Conservation (phyloP, 2,329 filamentous ascomycete genomes). For the Allantophomopsis cytisporea region DNA sequence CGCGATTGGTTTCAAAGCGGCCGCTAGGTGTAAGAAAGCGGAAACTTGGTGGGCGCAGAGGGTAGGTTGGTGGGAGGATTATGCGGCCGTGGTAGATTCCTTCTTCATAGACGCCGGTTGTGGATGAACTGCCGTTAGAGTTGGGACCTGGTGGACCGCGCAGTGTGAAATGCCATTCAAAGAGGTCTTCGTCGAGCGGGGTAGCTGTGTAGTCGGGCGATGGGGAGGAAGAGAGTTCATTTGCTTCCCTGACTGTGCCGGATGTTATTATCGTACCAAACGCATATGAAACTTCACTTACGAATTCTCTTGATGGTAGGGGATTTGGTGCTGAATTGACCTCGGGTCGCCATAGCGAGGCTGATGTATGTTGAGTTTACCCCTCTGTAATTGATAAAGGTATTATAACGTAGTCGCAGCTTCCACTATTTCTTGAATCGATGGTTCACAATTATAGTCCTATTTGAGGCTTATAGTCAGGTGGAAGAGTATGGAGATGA, state of each 20-base stretch:
- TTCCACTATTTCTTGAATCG: no score
- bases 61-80: slow-evolving; percentile 77
- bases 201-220: slow-evolving; percentile 76
- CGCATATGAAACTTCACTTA: slow-evolving; percentile 23
- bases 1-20: slow-evolving; percentile 89
- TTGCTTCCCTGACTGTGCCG: slow-evolving; percentile 68
- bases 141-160: slow-evolving; percentile 65
- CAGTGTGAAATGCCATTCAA: slow-evolving; percentile 99
- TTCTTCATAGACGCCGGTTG: slow-evolving; percentile 37
- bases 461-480: no score
- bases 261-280: slow-evolving; percentile 16
- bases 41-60: slow-evolving; percentile 85
- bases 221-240: slow-evolving; percentile 68
- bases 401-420: no score
- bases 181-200: slow-evolving; percentile 79
- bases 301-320: slow-evolving; percentile 71
- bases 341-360: neutral
- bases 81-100: slow-evolving; percentile 96
- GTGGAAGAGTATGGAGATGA: no score
- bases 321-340: slow-evolving; percentile 51
- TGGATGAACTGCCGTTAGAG: slow-evolving; percentile 20
- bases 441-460: no score
- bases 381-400: no score
- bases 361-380: neutral
- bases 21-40: slow-evolving; percentile 87